Percentiles rank a stretch among this genome's conserved stretches.
These are phyloP conservation scores for Sarcodon sp. DNA, from an alignment of 768 basidiomycete species.

Conservation along the genomic window DNA sequence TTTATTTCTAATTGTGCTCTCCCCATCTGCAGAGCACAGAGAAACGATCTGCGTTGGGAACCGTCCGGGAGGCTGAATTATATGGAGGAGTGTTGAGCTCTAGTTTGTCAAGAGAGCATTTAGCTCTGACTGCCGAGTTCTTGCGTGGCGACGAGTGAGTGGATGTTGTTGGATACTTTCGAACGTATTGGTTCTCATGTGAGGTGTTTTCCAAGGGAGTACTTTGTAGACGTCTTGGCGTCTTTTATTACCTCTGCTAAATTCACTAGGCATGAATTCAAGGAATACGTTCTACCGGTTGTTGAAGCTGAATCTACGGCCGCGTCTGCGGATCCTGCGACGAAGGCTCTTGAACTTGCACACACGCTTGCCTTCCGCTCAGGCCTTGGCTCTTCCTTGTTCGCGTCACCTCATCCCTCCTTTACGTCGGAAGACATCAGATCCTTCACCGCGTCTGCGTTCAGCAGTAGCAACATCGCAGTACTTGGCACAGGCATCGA, in stretches of 20 bases:
- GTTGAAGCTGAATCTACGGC: conserved; percentile 58
- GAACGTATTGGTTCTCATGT: not conserved
- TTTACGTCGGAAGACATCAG: conserved; percentile 61
- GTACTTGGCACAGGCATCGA: conserved; percentile 84
- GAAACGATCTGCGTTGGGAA: conserved; percentile 79
- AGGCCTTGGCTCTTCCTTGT: conserved; percentile 86
- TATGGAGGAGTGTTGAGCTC: conserved; percentile 87
- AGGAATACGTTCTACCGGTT: conserved; percentile 60
- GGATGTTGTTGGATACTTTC: not conserved
- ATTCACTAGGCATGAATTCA: conserved; percentile 67
- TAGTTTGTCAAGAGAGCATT: conserved; percentile 76
- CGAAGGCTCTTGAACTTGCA: conserved; percentile 73
- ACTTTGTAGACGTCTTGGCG: conserved; percentile 84
- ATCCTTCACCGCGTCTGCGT: conserved; percentile 58
- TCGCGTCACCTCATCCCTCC: conserved; percentile 57
- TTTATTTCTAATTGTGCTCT: conserved; percentile 1
- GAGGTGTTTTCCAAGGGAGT: conserved; percentile 33
- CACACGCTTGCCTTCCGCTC: conserved; percentile 88
- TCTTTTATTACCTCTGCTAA: conserved; percentile 76
- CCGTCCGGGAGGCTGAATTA: conserved; percentile 85
- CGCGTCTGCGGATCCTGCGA: conserved; percentile 46
- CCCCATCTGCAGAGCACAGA: conserved; percentile 56
- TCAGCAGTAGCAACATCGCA: conserved; percentile 70
- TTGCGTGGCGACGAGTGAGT: conserved; percentile 92
- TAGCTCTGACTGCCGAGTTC: conserved; percentile 92